Evolutionary conservation across 1,284 basidiomycete species (phyloP).

Genomic region (Cutaneotrichosporon spelunceum): DNA sequence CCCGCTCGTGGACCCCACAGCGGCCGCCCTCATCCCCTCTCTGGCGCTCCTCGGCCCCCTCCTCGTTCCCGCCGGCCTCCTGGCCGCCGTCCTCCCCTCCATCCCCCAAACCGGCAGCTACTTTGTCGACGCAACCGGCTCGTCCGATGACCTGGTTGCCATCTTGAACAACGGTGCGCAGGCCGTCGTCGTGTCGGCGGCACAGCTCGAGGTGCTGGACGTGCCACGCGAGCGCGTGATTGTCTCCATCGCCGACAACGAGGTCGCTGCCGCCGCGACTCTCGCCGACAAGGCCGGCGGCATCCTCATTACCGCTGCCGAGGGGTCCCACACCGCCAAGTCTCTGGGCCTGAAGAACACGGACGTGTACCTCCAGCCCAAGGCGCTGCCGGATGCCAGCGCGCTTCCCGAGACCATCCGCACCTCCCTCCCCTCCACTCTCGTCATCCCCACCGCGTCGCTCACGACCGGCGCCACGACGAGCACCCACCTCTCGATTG

Average conservation of each 20-base stretch:
- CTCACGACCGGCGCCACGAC: slow-evolving; percentile 61
- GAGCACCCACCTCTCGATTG: slow-evolving; percentile 64
- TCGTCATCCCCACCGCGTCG: slow-evolving; percentile 70
- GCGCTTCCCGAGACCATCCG: slow-evolving; percentile 59
- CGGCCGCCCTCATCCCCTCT: slow-evolving; percentile 57
- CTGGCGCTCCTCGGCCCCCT: slow-evolving; percentile 73
- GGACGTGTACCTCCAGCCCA: slow-evolving; percentile 60
- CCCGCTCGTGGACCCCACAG: slow-evolving; percentile 49
- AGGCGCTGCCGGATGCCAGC: slow-evolving; percentile 52
- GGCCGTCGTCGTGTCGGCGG: slow-evolving; percentile 69
- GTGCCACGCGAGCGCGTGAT: slow-evolving; percentile 71
- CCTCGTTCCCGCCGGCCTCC: slow-evolving; percentile 55
- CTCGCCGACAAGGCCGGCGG: slow-evolving; percentile 47
- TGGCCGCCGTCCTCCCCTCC: slow-evolving; percentile 37
- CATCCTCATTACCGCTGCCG: slow-evolving; percentile 33
- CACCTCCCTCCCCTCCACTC: slow-evolving; percentile 64
- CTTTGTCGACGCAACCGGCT: slow-evolving; percentile 60
- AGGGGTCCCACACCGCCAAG: slow-evolving; percentile 59
- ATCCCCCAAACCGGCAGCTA: slow-evolving; percentile 46
- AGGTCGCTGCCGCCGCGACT: slow-evolving; percentile 67
- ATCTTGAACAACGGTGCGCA: slow-evolving; percentile 72
- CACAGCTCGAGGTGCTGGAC: slow-evolving; percentile 62
- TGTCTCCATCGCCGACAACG: slow-evolving; percentile 67
- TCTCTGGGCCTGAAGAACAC: slow-evolving; percentile 67
- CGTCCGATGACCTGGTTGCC: slow-evolving; percentile 61